Evolutionary conservation across 768 basidiomycete genomes (phyloP).

Genomic region (Lentinula aciculospora): DNA sequence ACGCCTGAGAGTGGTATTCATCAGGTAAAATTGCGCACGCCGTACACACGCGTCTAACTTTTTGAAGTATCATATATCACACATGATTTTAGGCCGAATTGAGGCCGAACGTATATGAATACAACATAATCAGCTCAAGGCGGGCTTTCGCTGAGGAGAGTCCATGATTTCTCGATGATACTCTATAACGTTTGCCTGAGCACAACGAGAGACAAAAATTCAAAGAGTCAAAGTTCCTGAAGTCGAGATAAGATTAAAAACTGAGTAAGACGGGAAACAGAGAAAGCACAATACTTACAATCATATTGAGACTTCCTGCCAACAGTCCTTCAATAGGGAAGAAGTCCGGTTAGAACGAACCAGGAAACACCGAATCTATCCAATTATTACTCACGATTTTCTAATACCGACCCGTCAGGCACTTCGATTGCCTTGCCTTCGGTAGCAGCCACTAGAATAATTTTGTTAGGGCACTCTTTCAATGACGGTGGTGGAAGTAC

Average conservation of each 20-base stretch:
- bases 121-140: too few species aligned
- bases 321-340: conserved; percentile 32
- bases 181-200: too few species aligned
- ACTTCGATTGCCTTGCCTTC: conserved; percentile 72
- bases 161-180: too few species aligned
- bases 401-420: conserved; percentile 67
- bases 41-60: background rate
- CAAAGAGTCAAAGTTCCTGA: too few species aligned
- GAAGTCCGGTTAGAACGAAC: background rate
- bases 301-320: conserved; percentile 84
- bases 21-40: too few species aligned
- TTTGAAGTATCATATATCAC: background rate
- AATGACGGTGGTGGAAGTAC: conserved; percentile 20
- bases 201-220: too few species aligned
- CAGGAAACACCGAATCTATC: background rate
- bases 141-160: too few species aligned
- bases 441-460: conserved; percentile 54
- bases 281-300: conserved; percentile 31
- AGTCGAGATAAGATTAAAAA: too few species aligned
- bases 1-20: background rate
- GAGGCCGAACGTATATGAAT: too few species aligned
- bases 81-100: too few species aligned
- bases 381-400: conserved; percentile 43
- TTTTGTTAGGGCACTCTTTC: background rate
- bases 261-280: background rate